A percentile compares a stretch with the other conserved stretches of the same genome.
Conservation (phyloP, 2,329 filamentous ascomycete species). For the Coniella lustricola region DNA sequence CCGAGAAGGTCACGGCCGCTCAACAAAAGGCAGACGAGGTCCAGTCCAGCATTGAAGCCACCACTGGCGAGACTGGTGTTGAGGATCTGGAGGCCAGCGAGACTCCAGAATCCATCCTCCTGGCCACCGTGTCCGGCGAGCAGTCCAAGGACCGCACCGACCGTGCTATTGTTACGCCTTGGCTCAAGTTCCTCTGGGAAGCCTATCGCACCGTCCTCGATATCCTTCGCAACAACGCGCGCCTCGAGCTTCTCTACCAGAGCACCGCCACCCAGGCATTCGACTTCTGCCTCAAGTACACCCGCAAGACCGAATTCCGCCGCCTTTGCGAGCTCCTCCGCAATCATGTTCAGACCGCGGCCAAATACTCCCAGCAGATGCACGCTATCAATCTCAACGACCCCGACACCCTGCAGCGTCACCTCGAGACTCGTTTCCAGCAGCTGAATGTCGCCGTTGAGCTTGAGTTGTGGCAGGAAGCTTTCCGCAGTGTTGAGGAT, state of each 20-base stretch:
- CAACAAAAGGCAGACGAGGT: conserved; percentile 95
- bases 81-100: conserved; percentile 96
- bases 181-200: conserved; percentile 99
- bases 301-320: conserved; percentile 98
- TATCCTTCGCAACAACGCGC: conserved; percentile 97
- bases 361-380: conserved; percentile 99
- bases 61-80: conserved; percentile 64
- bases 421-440: conserved; percentile 96
- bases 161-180: conserved; percentile 94
- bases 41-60: conserved; percentile 77
- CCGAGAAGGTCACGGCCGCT: conserved; percentile 90
- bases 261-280: conserved; percentile 96
- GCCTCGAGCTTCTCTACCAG: conserved; percentile 96
- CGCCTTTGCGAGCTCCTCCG: conserved; percentile 95
- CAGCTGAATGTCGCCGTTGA: conserved; percentile 97
- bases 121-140: conserved; percentile 96
- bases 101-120: conserved; percentile 94
- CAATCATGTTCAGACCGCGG: conserved; percentile 97
- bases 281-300: conserved; percentile 97
- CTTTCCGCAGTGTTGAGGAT: conserved; percentile 97
- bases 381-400: conserved; percentile 99
- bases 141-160: conserved; percentile 96
- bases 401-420: conserved; percentile 91
- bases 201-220: conserved; percentile 97
- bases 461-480: conserved; percentile 97